Base-by-base conservation (phyloP, 257 asterid species). In the Eucommia ulmoides region DNA sequence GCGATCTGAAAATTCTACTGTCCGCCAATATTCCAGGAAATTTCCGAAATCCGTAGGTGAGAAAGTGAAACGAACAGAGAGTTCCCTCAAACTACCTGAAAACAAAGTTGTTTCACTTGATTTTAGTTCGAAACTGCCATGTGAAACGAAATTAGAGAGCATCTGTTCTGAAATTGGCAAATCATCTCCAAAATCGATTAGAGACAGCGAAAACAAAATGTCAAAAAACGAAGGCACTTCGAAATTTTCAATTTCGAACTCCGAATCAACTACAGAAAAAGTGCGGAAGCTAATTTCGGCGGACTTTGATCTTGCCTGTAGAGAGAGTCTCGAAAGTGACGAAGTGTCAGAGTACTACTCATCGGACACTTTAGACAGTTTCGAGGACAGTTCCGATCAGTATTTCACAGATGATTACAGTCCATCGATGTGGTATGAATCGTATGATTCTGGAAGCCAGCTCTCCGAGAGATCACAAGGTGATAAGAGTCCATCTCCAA, bases 401-500 rank as follows among this genome's bases (percentile, higher is more conserved):
- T 77, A 38, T 59, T 75, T 26, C 91, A 79, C 45, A 52, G 64
- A 20, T 76, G 87, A 82, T 3, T 78, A 78, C 53, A 58, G 83
- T 23, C 73, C 78, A 23, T 78, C 88, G 19, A 44, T 74, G 20
- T 79, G 93, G 92, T 62, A 53, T 63, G 74, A 72, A 55, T 82
- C 98, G 92, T 62, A 53, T 63, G 74, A 72, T 56, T 82, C 98
- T 29, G 96, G 98, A 53, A 85, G 98, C 69, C 93, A 82, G 50
- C 80, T 89, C 60, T 89, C 96, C 23, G 93, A 80, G 65, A 75
- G 69, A 55, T 83, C 92, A 16, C 58, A 38, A 23, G 68, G 61
- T 47, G 84, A 73, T 26, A 84, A 69, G 59, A 65, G 64, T 53
- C 66, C 81, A 50, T 78, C 98, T 24, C 81, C 75, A 20, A 80